Percentiles rank a stretch among this genome's conserved stretches.
phyloP scores from a whole-genome alignment of 306 rosid species.

The Luffa acutangula region DNA sequence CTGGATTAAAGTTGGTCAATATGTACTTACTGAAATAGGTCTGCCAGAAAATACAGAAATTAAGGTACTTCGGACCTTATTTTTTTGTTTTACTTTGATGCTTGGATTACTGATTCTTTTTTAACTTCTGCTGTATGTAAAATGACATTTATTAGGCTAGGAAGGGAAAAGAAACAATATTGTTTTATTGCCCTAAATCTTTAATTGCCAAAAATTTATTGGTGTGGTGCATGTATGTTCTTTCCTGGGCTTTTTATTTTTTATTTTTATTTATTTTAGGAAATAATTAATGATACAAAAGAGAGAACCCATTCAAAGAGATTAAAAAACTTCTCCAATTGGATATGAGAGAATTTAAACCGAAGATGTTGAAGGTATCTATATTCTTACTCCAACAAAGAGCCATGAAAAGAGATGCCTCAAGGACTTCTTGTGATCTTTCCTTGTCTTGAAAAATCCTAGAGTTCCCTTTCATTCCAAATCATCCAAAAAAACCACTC shows the following conservation, averaged over 20 bases:
- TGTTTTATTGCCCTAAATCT: neutral
- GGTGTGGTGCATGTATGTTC: neutral
- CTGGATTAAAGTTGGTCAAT: constrained; percentile 52
- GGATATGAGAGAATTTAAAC: too few species aligned
- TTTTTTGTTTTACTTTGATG: neutral
- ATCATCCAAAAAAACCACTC: too few species aligned
- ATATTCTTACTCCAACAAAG: too few species aligned
- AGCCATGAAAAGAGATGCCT: too few species aligned
- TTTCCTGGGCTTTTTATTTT: neutral
- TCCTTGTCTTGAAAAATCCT: too few species aligned
- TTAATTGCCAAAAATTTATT: neutral
- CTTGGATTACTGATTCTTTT: neutral
- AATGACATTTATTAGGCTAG: neutral
- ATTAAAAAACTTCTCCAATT: too few species aligned
- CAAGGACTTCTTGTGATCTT: too few species aligned
- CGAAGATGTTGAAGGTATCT: too few species aligned
- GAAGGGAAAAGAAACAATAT: neutral
- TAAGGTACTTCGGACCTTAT: constrained; percentile 40
- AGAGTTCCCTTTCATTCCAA: too few species aligned
- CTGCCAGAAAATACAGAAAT: constrained; percentile 48
- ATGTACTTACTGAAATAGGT: constrained; percentile 39
- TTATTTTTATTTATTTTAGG: too few species aligned
- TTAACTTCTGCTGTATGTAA: neutral
- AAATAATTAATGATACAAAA: too few species aligned
- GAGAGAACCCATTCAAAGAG: too few species aligned